phyloP scores from a whole-genome alignment of 2,329 filamentous ascomycete genomes.

The Sporothrix brasiliensis region DNA sequence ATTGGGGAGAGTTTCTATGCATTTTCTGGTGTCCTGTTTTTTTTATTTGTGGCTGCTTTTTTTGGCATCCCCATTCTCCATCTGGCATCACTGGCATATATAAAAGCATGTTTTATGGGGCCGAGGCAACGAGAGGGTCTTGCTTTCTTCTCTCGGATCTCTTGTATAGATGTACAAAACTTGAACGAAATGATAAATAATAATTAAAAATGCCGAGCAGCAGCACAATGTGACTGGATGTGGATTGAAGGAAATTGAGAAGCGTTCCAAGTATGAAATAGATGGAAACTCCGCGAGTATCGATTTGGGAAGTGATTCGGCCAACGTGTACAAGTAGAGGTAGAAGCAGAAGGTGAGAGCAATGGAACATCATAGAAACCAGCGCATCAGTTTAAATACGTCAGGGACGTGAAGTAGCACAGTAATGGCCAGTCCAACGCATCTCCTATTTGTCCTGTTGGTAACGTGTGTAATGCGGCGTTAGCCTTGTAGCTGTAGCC shows the following conservation, averaged over 20 bases:
- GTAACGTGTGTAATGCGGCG: neutral
- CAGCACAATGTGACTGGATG: too few species aligned
- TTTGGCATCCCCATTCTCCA: neutral
- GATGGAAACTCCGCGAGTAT: too few species aligned
- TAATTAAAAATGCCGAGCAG: neutral
- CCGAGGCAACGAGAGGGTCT: neutral
- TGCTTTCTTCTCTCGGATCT: neutral
- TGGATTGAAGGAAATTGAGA: too few species aligned
- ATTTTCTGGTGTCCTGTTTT: neutral
- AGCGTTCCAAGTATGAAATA: too few species aligned
- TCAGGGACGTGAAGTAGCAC: too few species aligned
- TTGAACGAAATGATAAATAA: neutral
- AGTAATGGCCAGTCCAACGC: too few species aligned
- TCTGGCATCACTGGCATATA: constrained; percentile 21
- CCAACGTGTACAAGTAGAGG: too few species aligned
- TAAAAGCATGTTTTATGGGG: constrained; percentile 16
- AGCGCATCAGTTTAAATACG: too few species aligned
- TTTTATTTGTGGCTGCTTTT: neutral
- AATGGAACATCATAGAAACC: too few species aligned
- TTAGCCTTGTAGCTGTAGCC: neutral
- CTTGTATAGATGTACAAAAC: constrained; percentile 23
- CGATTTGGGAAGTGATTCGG: too few species aligned
- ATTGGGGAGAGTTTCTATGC: neutral
- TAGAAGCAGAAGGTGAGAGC: too few species aligned
- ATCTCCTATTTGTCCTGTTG: too few species aligned